phyloP scores from a whole-genome alignment of 257 asterid genomes.

The Nicotiana undulata region DNA sequence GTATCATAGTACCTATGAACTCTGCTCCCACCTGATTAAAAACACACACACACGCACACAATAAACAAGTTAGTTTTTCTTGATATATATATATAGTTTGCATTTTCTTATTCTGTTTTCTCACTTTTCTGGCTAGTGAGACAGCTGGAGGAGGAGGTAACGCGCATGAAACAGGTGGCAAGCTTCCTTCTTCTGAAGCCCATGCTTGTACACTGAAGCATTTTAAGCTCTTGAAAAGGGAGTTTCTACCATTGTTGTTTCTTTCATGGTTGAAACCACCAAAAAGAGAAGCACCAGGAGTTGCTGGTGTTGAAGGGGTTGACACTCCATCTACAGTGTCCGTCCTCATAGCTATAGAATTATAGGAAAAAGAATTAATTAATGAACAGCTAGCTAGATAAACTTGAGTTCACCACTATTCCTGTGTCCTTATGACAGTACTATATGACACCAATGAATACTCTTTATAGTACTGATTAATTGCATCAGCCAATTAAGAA shows the following conservation, averaged over 20 bases:
- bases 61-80: too few relatives aligned
- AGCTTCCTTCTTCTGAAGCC: conserved; percentile 57
- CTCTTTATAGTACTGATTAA: neutral
- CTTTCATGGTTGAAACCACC: conserved; percentile 34
- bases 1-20: conserved; percentile 70
- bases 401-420: neutral
- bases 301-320: conserved; percentile 63
- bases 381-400: neutral
- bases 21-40: conserved; percentile 78
- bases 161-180: conserved; percentile 53
- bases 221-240: conserved; percentile 49
- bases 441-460: neutral
- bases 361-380: neutral
- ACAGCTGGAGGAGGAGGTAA: conserved; percentile 64
- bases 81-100: too few relatives aligned
- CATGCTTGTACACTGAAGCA: conserved; percentile 58
- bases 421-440: neutral
- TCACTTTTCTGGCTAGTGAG: conserved; percentile 71
- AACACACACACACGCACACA: too few relatives aligned
- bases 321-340: conserved; percentile 51
- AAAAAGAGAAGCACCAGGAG: conserved; percentile 68
- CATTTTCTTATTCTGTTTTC: neutral
- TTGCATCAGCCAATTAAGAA: neutral
- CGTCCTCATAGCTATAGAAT: conserved; percentile 14
- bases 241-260: conserved; percentile 22